Percentiles rank a stretch among this genome's conserved stretches.
Evolutionary conservation across 2,329 filamentous ascomycete species (phyloP).

Genomic region (Aplosporella prunicola): DNA sequence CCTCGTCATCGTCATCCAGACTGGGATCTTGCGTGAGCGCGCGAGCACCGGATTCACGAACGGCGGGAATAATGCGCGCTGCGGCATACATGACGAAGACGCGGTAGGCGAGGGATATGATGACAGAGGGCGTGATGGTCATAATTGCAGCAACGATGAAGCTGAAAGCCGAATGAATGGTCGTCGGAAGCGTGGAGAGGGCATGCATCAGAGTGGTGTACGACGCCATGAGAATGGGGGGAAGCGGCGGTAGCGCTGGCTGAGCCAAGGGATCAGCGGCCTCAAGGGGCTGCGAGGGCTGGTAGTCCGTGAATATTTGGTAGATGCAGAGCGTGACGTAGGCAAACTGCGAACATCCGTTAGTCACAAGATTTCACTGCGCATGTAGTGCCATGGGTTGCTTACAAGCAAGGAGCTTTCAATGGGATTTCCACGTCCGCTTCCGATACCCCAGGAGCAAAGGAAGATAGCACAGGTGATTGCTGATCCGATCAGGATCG

Average conservation of each 20-base stretch:
- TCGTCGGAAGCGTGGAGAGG: slow-evolving; percentile 71
- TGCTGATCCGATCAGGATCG: slow-evolving; percentile 81
- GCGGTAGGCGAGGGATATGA: slow-evolving; percentile 89
- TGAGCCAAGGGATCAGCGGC: slow-evolving; percentile 48
- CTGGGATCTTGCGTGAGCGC: slow-evolving; percentile 77
- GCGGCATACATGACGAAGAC: slow-evolving; percentile 93
- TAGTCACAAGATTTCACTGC: slow-evolving; percentile 11
- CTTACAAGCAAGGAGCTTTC: slow-evolving; percentile 74
- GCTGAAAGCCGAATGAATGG: slow-evolving; percentile 72
- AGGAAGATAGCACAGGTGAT: slow-evolving; percentile 90
- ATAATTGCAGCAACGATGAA: slow-evolving; percentile 87
- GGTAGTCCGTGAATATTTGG: slow-evolving; percentile 98
- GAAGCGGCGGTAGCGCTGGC: slow-evolving; percentile 90
- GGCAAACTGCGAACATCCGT: slow-evolving; percentile 64
- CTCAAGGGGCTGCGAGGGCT: slow-evolving; percentile 59
- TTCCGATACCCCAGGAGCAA: slow-evolving; percentile 87
- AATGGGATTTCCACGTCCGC: slow-evolving; percentile 85
- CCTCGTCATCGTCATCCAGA: slow-evolving; percentile 75
- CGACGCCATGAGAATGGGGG: slow-evolving; percentile 96
- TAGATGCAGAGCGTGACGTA: slow-evolving; percentile 98
- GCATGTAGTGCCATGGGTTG: neutral
- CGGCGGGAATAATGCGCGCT: slow-evolving; percentile 88
- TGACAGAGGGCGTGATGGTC: slow-evolving; percentile 89
- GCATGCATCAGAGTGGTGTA: slow-evolving; percentile 86
- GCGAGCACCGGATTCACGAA: slow-evolving; percentile 75